phyloP scores from a whole-genome alignment of 495 filamentous ascomycete genomes.

The Trichoderma virens region DNA sequence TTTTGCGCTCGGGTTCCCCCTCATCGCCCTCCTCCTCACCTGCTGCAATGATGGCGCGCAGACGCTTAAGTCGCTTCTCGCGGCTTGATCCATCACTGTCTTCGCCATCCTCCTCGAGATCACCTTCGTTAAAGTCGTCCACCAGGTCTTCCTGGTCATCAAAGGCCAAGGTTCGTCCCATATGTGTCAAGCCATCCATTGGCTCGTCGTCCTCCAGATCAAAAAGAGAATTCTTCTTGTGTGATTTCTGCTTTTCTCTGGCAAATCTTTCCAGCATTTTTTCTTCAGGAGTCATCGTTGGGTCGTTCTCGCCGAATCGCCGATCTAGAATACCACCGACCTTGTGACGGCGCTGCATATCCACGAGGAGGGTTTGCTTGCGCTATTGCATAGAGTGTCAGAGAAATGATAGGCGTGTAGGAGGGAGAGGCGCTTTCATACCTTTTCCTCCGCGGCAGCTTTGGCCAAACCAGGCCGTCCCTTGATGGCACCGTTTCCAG shows the following conservation, averaged over 20 bases:
- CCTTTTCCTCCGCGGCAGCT: slow-evolving; percentile 77
- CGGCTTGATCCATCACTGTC: slow-evolving; percentile 44
- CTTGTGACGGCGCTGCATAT: slow-evolving; percentile 82
- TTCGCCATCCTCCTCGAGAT: slow-evolving; percentile 47
- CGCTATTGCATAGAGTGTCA: slow-evolving; percentile 38
- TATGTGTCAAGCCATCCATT: slow-evolving; percentile 69
- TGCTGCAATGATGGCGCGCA: slow-evolving; percentile 34
- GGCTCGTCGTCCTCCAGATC: slow-evolving; percentile 83
- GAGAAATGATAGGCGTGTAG: neutral
- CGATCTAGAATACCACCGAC: slow-evolving; percentile 86
- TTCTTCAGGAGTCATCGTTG: slow-evolving; percentile 88
- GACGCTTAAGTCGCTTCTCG: slow-evolving; percentile 51
- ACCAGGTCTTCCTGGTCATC: slow-evolving; percentile 41
- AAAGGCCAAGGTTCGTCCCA: slow-evolving; percentile 63
- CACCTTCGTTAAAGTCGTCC: slow-evolving; percentile 69
- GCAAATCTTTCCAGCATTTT: slow-evolving; percentile 86
- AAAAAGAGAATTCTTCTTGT: slow-evolving; percentile 70
- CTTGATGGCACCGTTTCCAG: slow-evolving; percentile 41
- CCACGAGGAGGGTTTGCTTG: slow-evolving; percentile 68
- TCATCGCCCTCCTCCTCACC: slow-evolving; percentile 35
- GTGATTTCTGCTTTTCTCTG: slow-evolving; percentile 64
- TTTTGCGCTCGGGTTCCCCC: slow-evolving; percentile 67
- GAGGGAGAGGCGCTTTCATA: slow-evolving; percentile 29
- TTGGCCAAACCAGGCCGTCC: slow-evolving; percentile 77
- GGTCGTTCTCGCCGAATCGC: slow-evolving; percentile 93